These are phyloP conservation scores for Skeletonema grethae DNA, from an alignment of 108 stramenopile genomes.

Conservation along the genomic window DNA sequence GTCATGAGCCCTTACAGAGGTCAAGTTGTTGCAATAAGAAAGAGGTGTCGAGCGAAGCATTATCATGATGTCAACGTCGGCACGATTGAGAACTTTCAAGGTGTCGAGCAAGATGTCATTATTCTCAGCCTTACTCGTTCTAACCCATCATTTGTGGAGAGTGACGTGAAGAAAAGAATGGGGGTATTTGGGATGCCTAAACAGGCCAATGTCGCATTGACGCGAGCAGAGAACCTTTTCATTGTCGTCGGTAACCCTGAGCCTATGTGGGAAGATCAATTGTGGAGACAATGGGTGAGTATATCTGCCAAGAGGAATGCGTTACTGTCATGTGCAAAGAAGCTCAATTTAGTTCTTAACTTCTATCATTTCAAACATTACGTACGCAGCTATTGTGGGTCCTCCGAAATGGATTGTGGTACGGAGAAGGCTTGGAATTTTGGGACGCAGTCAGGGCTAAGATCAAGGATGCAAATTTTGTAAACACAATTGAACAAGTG, in stretches of 20 bases:
- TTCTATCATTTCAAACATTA: background rate
- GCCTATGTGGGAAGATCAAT: conserved; percentile 55
- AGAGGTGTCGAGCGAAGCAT: conserved; percentile 41
- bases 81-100: conserved; percentile 77
- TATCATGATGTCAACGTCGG: conserved; percentile 67
- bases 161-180: conserved; percentile 53
- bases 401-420: conserved; percentile 71
- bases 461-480: background rate
- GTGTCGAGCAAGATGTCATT: conserved; percentile 73
- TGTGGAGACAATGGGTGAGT: conserved; percentile 58
- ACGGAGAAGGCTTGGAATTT: conserved; percentile 39
- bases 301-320: background rate
- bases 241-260: conserved; percentile 74
- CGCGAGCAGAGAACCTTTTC: conserved; percentile 66
- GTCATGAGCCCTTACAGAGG: conserved; percentile 77
- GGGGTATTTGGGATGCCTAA: conserved; percentile 74
- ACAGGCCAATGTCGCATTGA: conserved; percentile 76
- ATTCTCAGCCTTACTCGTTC: conserved; percentile 68
- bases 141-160: conserved; percentile 45
- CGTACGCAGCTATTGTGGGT: conserved; percentile 54
- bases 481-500: conserved; percentile 5
- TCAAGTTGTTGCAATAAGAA: conserved; percentile 69
- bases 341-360: background rate
- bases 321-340: background rate
- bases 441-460: background rate